Evolutionary conservation across 2,329 filamentous ascomycete species (phyloP), one percentile per base, ranked within the genome.

Genomic region (Cryphonectria carpinicola): DNA sequence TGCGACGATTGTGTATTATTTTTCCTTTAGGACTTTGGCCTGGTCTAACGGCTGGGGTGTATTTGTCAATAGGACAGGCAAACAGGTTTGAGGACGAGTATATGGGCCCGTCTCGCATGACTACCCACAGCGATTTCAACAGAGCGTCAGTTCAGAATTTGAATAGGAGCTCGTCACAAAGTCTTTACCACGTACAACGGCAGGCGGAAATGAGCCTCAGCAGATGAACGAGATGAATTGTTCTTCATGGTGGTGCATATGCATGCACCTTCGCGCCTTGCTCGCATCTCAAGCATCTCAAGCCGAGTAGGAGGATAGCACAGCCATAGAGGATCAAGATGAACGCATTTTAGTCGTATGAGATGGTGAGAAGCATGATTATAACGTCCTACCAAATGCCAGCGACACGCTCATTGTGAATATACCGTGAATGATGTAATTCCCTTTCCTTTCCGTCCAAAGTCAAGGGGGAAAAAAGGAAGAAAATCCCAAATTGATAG

Each of bases 21-120:
- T 61, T 39, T 61, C 32, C 39, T 39, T 61, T 19, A n/a, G 58
- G 58, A 37, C 35, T 61, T 61, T 39, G 32, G 58, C 35, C 54
- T 32, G 28, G 54, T 35, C 28, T 17, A 7, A 17, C 17, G 4
- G 52, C 52, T 7, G 11, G n/a, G 54, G 13, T 19, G 13, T 19
- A 17, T 17, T 7, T 58, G 54, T 58, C 19, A 58, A 17, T 32
- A 7, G 28, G 54, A 8, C 54, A 58, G 58, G 58, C 58, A 35
- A 39, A n/a, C 32, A 61, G 58, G 58, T n/a, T 61, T 39, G 32
- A 61, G 58, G 58, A 39, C 13, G 35, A 39, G 35, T 61, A 39
- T 61, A 61, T 39, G 58, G 58, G n/a, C n/a, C 11, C 11, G 32
- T 61, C 35, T 39, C 58, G 7, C 6, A 61, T 39, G 58, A 14